These are phyloP conservation scores for Neospermospora avenae DNA, from an alignment of 2,329 filamentous ascomycete species.

Conservation along the genomic window DNA sequence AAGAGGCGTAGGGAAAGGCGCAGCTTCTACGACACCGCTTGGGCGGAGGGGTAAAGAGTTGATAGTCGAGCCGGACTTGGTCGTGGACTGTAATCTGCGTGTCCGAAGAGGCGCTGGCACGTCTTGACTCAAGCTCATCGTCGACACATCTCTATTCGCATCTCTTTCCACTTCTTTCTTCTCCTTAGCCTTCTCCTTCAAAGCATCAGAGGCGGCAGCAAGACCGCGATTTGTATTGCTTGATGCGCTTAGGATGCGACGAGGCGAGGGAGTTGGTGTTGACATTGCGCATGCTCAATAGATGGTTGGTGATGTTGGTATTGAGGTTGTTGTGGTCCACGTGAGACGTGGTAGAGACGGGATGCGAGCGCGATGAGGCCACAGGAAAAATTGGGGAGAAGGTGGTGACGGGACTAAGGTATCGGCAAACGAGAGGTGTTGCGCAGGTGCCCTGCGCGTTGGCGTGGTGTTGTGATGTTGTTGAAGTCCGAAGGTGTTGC, in stretches of 20 bases:
- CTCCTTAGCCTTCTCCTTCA: too few species aligned
- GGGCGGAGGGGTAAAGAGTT: too few species aligned
- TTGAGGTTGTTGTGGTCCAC: too few species aligned
- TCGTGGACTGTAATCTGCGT: too few species aligned
- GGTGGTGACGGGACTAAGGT: too few species aligned
- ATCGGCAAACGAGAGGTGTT: background rate
- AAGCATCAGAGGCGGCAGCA: background rate
- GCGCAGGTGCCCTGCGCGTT: background rate
- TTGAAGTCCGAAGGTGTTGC: too few species aligned
- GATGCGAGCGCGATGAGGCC: background rate
- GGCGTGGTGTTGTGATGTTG: background rate
- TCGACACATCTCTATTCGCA: too few species aligned
- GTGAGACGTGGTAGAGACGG: background rate
- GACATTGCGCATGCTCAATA: background rate
- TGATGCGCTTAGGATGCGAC: background rate
- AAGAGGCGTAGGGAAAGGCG: too few species aligned
- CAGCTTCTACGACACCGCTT: too few species aligned
- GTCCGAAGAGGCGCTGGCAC: background rate
- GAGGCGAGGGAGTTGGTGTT: background rate
- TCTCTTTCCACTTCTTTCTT: too few species aligned
- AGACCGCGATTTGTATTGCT: background rate
- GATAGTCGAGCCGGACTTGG: too few species aligned
- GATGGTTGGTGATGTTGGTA: background rate
- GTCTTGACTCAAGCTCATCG: background rate
- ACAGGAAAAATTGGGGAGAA: too few species aligned